Evolutionary conservation across 495 filamentous ascomycete genomes (phyloP).

Genomic region (Parmelia sp.): DNA sequence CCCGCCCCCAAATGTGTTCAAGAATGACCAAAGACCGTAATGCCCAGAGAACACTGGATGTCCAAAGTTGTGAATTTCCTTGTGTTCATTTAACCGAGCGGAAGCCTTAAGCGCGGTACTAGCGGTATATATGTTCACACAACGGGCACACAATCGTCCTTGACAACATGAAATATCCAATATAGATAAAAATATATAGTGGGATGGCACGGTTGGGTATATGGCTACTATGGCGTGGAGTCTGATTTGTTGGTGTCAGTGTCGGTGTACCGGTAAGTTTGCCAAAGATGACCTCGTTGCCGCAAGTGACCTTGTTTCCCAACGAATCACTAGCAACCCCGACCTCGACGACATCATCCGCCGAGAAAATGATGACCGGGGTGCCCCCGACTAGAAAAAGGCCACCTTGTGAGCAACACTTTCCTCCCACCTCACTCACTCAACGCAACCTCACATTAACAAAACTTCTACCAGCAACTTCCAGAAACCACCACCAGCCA

Average conservation of each 20-base stretch:
- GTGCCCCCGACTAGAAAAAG: not conserved
- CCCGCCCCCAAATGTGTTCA: not conserved
- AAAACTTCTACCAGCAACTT: not conserved
- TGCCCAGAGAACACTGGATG: not conserved
- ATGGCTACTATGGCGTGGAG: not conserved
- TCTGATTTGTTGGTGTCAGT: not conserved
- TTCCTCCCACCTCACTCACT: not conserved
- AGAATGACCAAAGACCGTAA: not conserved
- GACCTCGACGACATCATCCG: not conserved
- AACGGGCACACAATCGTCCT: not conserved
- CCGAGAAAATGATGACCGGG: not conserved
- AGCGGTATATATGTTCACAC: not conserved
- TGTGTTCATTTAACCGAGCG: not conserved
- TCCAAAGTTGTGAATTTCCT: not conserved
- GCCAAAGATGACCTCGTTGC: not conserved
- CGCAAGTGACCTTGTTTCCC: not conserved
- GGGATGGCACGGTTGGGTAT: not conserved
- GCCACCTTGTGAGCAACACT: not conserved
- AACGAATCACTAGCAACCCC: not conserved
- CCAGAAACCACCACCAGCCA: not conserved
- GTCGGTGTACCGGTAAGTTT: not conserved
- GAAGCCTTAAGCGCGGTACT: not conserved
- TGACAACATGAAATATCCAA: not conserved
- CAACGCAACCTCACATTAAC: too few species aligned
- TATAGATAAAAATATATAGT: not conserved